Evolutionary conservation across 495 filamentous ascomycete species (phyloP), one percentile per base, ranked within the genome.

Genomic region (Penicillium cinerascens): DNA sequence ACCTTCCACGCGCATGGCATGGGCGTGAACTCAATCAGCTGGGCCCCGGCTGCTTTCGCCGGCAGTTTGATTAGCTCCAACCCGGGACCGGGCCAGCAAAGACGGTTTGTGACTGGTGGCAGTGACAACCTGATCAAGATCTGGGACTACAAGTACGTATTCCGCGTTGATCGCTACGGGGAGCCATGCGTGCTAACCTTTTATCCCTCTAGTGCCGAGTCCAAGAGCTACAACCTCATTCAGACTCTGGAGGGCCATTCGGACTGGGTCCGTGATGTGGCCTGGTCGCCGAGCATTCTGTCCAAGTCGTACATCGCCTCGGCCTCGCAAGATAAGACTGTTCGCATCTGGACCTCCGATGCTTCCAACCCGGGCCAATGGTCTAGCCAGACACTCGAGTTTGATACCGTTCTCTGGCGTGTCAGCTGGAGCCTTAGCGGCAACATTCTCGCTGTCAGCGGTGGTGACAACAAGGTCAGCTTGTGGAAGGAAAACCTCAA

Each of bases 381-480:
- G 95, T 77, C 81, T 38, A 84, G 82, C 72, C 92, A 92, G 68
- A 81, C 85, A 21, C 78, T 97, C 52, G 81, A 85, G 52, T 95
- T 99, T 55, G 92, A 96, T 9, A 82, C 83, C 10, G 89, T 91
- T 44, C 76, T 96, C 55, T 99, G 95, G 95, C 83, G 92, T 35
- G 93, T 96, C 13, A 96, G 90, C 77, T 99, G 95, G 95, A 95
- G 89, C 61, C 78, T 97, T 58, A 96, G 90, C 72, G 95, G 95
- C 18, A 99, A 99, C 73, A 93, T 97, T 35, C 77, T 99, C 58
- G 95, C 95, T 13, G 91, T 95, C 48, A 88, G 84, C 60, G 87
- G 88, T 6, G 89, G 86, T n/a, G 92, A 99, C 75, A 99, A 99
- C 74, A 91, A 92, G 74, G 92, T 97, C 27, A 92, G 84, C 49